A percentile compares a stretch with the other conserved stretches of the same genome.
Conservation (phyloP, 805 yeast species). For the Sugiyamaella boreocaroliniensis region DNA sequence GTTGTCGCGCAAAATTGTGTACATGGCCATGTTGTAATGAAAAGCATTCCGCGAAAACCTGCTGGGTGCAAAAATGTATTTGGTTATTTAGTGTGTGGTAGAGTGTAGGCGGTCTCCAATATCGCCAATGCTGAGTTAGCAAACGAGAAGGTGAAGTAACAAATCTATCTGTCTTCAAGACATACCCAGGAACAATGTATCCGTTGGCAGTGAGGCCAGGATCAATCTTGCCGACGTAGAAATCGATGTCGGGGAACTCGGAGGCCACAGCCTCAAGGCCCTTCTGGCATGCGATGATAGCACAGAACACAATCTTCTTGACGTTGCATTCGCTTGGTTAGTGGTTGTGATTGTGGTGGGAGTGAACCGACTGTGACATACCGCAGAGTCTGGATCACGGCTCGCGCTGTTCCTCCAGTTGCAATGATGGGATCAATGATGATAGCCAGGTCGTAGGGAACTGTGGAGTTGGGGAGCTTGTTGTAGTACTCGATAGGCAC, state of each 20-base stretch:
- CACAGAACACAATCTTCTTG: slow-evolving; percentile 23
- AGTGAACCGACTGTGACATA: neutral
- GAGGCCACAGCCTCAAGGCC: slow-evolving; percentile 21
- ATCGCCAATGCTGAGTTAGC: slow-evolving; percentile 24
- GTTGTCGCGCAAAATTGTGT: slow-evolving; percentile 5
- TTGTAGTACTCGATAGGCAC: slow-evolving; percentile 31
- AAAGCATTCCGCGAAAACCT: neutral
- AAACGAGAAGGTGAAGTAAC: neutral
- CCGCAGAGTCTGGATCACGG: slow-evolving; percentile 27
- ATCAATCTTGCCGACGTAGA: slow-evolving; percentile 27
- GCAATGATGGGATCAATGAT: slow-evolving; percentile 32
- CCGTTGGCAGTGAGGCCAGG: slow-evolving; percentile 22
- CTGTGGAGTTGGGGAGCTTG: slow-evolving; percentile 24
- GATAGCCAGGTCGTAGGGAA: slow-evolving; percentile 22
- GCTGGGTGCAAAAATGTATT: neutral
- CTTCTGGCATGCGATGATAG: slow-evolving; percentile 23
- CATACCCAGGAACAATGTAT: slow-evolving; percentile 28
- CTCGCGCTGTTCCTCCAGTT: slow-evolving; percentile 32
- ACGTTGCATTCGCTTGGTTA: slow-evolving; percentile 28
- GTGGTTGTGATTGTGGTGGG: neutral
- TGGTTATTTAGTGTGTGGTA: slow-evolving; percentile 8
- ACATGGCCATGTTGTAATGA: neutral
- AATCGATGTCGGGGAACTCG: slow-evolving; percentile 22
- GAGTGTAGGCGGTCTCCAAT: slow-evolving; percentile 29
- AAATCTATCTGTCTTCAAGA: neutral